A percentile compares a stretch with the other conserved stretches of the same genome.
These are phyloP conservation scores for Sporisorium reilianum DNA, from an alignment of 1,284 basidiomycete species.

Conservation along the genomic window DNA sequence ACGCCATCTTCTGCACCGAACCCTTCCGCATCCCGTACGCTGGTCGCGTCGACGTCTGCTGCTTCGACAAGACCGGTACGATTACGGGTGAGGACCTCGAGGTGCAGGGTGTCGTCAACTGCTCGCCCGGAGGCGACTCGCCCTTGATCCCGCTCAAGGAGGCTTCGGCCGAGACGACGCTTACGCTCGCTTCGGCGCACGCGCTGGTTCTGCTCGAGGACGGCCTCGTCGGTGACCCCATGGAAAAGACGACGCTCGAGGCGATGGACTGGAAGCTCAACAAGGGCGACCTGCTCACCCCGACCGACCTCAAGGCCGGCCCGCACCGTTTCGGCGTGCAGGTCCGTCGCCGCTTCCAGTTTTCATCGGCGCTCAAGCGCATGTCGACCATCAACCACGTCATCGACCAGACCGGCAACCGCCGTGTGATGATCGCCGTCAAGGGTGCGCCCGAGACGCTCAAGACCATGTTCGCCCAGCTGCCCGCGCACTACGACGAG, in stretches of 20 bases:
- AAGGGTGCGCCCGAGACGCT: slow-evolving; percentile 69
- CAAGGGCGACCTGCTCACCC: slow-evolving; percentile 73
- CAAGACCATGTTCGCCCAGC: slow-evolving; percentile 60
- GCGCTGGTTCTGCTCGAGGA: slow-evolving; percentile 90
- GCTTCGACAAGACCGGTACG: slow-evolving; percentile 69
- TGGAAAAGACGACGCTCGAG: slow-evolving; percentile 97
- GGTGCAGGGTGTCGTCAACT: slow-evolving; percentile 65
- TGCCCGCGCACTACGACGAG: slow-evolving; percentile 67
- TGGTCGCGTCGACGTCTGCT: slow-evolving; percentile 68
- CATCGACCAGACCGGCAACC: slow-evolving; percentile 38
- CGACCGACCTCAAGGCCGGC: slow-evolving; percentile 50
- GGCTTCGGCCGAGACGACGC: slow-evolving; percentile 81
- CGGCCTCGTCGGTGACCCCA: slow-evolving; percentile 95
- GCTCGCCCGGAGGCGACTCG: slow-evolving; percentile 44
- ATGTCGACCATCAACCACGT: slow-evolving; percentile 67
- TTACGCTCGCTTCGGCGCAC: slow-evolving; percentile 92
- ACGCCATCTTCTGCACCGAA: slow-evolving; percentile 70
- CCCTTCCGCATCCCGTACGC: slow-evolving; percentile 69
- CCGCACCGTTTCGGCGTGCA: slow-evolving; percentile 50
- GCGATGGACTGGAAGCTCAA: slow-evolving; percentile 89
- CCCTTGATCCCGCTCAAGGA: slow-evolving; percentile 82
- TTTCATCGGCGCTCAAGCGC: slow-evolving; percentile 68
- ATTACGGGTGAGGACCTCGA: slow-evolving; percentile 68
- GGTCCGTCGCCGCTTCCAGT: slow-evolving; percentile 67
- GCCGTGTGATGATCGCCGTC: slow-evolving; percentile 59